phyloP scores from a whole-genome alignment of 2,329 filamentous ascomycete genomes.

The Penicillium brasilianum region DNA sequence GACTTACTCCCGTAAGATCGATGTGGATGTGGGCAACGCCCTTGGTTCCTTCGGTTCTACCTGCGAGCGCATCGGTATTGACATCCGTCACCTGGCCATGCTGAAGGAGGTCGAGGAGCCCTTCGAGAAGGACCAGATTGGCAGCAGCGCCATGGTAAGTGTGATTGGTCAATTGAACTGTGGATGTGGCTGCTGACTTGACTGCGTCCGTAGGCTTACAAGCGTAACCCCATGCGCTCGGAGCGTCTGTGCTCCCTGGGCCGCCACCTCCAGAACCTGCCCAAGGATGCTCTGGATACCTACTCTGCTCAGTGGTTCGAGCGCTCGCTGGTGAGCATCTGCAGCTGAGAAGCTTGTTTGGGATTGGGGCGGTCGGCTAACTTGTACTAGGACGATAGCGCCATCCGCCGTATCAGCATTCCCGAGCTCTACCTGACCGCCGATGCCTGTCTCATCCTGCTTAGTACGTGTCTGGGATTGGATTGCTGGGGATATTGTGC shows the following conservation, averaged over 20 bases:
- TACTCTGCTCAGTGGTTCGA: constrained; percentile 78
- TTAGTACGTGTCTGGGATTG: constrained; percentile 34
- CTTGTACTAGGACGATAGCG: constrained; percentile 65
- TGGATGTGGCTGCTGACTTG: constrained; percentile 17
- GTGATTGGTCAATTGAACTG: background rate
- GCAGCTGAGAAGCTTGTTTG: background rate
- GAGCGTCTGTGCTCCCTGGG: constrained; percentile 66
- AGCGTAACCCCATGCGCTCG: constrained; percentile 62
- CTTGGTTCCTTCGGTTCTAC: constrained; percentile 79
- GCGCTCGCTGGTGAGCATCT: constrained; percentile 61
- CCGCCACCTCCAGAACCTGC: constrained; percentile 60
- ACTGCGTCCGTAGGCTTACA: constrained; percentile 64
- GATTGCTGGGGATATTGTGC: background rate
- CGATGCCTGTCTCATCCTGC: constrained; percentile 59
- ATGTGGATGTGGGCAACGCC: constrained; percentile 80
- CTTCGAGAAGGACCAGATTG: constrained; percentile 79
- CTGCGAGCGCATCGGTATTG: constrained; percentile 72
- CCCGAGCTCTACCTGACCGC: constrained; percentile 71
- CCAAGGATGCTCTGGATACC: constrained; percentile 66
- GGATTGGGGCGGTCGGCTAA: constrained; percentile 17
- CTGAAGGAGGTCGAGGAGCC: constrained; percentile 87
- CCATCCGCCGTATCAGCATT: constrained; percentile 64
- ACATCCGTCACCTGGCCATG: constrained; percentile 74
- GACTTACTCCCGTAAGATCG: constrained; percentile 81
- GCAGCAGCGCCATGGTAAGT: constrained; percentile 62